Evolutionary conservation across 73 alveolate species (phyloP).

Genomic region (Paraurostyla sp.): DNA sequence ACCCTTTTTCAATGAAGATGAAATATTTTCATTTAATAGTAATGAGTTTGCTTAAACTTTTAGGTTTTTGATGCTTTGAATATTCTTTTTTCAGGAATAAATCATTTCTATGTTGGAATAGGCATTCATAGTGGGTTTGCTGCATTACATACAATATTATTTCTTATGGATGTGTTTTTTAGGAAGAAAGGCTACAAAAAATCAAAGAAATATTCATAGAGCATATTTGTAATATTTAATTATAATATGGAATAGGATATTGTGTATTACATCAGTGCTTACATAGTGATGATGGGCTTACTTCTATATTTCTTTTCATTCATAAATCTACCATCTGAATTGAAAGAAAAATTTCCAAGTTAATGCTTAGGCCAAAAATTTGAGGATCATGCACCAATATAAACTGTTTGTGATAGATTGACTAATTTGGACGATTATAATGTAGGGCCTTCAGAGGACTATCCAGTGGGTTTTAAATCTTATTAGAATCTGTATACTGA

Average conservation of each 20-base stretch:
- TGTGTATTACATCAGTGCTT: background rate
- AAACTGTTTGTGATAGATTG: slow-evolving; percentile 14
- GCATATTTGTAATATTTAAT: background rate
- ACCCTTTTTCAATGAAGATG: slow-evolving; percentile 9
- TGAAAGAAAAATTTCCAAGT: background rate
- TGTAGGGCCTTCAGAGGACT: background rate
- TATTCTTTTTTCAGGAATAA: background rate
- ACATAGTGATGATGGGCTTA: slow-evolving; percentile 14
- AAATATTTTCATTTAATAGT: slow-evolving; percentile 9
- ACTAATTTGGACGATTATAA: background rate
- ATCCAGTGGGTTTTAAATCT: slow-evolving; percentile 14
- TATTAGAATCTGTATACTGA: background rate
- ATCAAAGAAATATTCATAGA: background rate
- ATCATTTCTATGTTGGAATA: background rate
- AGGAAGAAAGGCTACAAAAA: slow-evolving; percentile 33
- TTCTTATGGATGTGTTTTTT: background rate
- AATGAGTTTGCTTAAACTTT: background rate
- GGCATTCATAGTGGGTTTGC: slow-evolving; percentile 25
- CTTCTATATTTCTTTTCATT: background rate
- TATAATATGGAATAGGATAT: no score
- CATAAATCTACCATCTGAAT: background rate
- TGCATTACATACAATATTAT: background rate
- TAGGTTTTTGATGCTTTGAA: slow-evolving; percentile 10
- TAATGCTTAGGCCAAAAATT: slow-evolving; percentile 18
- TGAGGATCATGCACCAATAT: slow-evolving; percentile 14